Percentiles rank a stretch among this genome's conserved stretches.
phyloP scores from a whole-genome alignment of 768 basidiomycete genomes.

The Mycena vulgaris region DNA sequence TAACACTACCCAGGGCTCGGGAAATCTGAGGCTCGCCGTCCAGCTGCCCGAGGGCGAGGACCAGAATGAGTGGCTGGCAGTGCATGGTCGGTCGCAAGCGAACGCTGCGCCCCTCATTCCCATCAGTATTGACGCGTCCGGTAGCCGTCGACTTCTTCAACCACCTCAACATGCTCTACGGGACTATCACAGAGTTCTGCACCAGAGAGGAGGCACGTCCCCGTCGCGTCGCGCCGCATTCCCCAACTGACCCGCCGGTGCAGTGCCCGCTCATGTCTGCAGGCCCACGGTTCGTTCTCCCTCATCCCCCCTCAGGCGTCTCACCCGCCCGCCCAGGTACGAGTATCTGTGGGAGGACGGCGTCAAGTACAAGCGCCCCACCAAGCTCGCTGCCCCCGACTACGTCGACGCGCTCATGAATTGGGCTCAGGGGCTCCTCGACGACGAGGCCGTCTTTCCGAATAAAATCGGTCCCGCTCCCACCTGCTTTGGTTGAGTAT shows the following conservation, averaged over 20 bases:
- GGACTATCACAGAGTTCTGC: conserved; percentile 98
- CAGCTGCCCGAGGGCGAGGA: conserved; percentile 98
- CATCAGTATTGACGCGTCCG: conserved; percentile 20
- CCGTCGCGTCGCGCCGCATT: conserved; percentile 20
- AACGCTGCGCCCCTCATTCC: background rate
- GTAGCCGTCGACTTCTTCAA: conserved; percentile 99
- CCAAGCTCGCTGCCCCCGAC: conserved; percentile 95
- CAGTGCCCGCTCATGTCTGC: conserved; percentile 98
- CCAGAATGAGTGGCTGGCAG: conserved; percentile 98
- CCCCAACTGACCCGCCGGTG: conserved; percentile 15
- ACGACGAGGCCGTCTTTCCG: conserved; percentile 94
- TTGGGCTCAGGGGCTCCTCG: conserved; percentile 94
- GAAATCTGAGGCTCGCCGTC: conserved; percentile 93
- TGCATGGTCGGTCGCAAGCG: conserved; percentile 82
- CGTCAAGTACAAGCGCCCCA: conserved; percentile 86
- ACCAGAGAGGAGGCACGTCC: conserved; percentile 87
- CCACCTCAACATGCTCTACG: conserved; percentile 99
- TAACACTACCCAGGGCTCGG: conserved; percentile 79
- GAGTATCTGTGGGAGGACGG: conserved; percentile 98
- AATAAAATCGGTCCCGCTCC: conserved; percentile 86
- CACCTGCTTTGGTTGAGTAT: background rate
- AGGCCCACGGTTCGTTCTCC: conserved; percentile 81
- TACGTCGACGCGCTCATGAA: conserved; percentile 99
- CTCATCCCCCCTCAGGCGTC: conserved; percentile 20
- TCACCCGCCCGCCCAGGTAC: conserved; percentile 66